Evolutionary conservation across 2,329 filamentous ascomycete species (phyloP), one percentile per base, ranked within the genome.

Genomic region (Colletotrichum sp.): DNA sequence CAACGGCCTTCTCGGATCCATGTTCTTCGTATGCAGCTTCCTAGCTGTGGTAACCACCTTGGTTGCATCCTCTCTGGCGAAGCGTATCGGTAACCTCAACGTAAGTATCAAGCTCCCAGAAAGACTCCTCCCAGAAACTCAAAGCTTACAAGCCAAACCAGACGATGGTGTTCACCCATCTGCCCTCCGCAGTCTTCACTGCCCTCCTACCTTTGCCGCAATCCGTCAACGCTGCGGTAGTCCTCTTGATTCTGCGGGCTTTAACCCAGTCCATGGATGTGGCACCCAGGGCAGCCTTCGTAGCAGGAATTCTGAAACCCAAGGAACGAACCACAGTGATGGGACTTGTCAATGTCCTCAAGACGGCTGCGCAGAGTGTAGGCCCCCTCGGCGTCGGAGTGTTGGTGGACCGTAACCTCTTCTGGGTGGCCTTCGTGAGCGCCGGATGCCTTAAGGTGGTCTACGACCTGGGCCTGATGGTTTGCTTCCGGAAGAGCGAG

Each of bases 71-170:
- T 52, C 44, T 3, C 0, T 52, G 44, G 44, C 44, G n/a, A 52
- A 52, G 44, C 44, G 44, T 21, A 2, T 52, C 44, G 44, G 44
- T 1, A 52, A 52, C n/a, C 44, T 52, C 44, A 52, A 52, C 44
- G 44, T 52, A 3, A 21, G 44, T 52, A 52, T 24, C 44, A 52
- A 52, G 44, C 44, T 21, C 12, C 12, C 10, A 7, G n/a, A 2
- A 49, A 3, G 44, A 13, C 3, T 49, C 3, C 6, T 49, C 10
- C n/a, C n/a, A 52, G 44, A n/a, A 0, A 49, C 39, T 13, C n/a
- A 1, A 52, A 24, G 12, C 44, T 52, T 21, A 52, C 44, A 0
- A 0, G 10, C 0, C 2, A 3, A 21, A 52, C 6, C n/a, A 52
- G 44, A 52, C 44, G n/a, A 52, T 52, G 44, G 44, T 52, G n/a